Conservation (phyloP, 2,329 filamentous ascomycete genomes). For the Verticillium longisporum region DNA sequence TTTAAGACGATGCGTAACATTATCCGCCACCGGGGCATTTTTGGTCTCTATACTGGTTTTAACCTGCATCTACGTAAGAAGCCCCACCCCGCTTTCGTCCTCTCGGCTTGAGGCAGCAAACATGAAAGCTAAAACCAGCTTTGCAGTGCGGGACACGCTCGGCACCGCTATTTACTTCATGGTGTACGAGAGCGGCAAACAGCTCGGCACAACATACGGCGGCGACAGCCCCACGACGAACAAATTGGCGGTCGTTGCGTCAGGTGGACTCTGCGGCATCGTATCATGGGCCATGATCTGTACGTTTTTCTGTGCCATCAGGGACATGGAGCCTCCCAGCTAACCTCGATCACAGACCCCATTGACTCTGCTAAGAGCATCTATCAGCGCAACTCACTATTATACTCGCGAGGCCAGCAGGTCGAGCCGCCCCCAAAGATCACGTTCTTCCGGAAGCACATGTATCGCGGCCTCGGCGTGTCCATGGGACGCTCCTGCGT, state of each 20-base stretch:
- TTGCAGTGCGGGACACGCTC: slow-evolving; percentile 68
- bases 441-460: slow-evolving; percentile 67
- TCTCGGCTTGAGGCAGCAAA: no score
- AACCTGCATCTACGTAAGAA: slow-evolving; percentile 66
- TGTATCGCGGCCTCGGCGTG: slow-evolving; percentile 78
- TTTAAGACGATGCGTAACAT: slow-evolving; percentile 71
- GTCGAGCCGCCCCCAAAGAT: slow-evolving; percentile 65
- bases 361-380: slow-evolving; percentile 81
- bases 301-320: slow-evolving; percentile 31
- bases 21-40: slow-evolving; percentile 63
- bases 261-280: slow-evolving; percentile 75
- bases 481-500: slow-evolving; percentile 77
- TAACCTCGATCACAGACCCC: slow-evolving; percentile 36
- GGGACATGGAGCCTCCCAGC: slow-evolving; percentile 5
- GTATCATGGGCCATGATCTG: slow-evolving; percentile 75
- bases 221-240: slow-evolving; percentile 68
- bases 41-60: slow-evolving; percentile 75
- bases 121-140: no score
- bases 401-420: slow-evolving; percentile 57
- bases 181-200: slow-evolving; percentile 82
- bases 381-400: slow-evolving; percentile 75
- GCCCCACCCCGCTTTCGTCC: no score
- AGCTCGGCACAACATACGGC: slow-evolving; percentile 67
- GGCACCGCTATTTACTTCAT: slow-evolving; percentile 84
- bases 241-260: slow-evolving; percentile 69